Evolutionary conservation across 495 filamentous ascomycete genomes (phyloP).

Genomic region (Oidiodendron maius): DNA sequence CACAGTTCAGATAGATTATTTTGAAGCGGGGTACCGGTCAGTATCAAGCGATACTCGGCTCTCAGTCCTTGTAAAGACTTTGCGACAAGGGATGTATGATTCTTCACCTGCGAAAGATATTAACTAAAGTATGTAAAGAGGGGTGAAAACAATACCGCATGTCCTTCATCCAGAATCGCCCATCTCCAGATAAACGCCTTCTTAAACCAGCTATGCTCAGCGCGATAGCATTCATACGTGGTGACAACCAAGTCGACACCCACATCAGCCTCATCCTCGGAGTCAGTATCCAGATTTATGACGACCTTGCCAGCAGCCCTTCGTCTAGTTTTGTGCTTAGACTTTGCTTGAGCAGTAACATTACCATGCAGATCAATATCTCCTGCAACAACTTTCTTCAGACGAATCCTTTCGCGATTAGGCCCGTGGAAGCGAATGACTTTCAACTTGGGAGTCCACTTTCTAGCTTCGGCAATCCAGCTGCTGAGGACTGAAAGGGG

Average conservation of each 20-base stretch:
- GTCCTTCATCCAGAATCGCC: slow-evolving; percentile 85
- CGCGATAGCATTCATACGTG: slow-evolving; percentile 54
- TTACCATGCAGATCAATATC: slow-evolving; percentile 35
- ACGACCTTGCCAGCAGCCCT: slow-evolving; percentile 27
- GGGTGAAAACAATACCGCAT: slow-evolving; percentile 33
- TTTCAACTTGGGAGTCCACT: slow-evolving; percentile 54
- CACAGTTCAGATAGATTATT: slow-evolving; percentile 60
- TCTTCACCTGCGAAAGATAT: slow-evolving; percentile 28
- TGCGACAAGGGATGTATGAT: slow-evolving; percentile 44
- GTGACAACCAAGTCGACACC: slow-evolving; percentile 50
- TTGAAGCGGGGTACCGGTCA: slow-evolving; percentile 62
- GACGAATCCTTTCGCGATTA: slow-evolving; percentile 35
- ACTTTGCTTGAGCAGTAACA: slow-evolving; percentile 24
- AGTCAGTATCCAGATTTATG: slow-evolving; percentile 29
- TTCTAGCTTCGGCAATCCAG: slow-evolving; percentile 60
- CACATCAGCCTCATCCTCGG: slow-evolving; percentile 25
- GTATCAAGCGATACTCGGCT: slow-evolving; percentile 53
- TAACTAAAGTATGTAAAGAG: neutral
- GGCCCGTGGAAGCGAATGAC: slow-evolving; percentile 52
- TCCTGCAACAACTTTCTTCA: slow-evolving; percentile 43
- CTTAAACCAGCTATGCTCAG: slow-evolving; percentile 54
- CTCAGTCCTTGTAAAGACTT: slow-evolving; percentile 42
- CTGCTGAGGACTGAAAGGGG: slow-evolving; percentile 89
- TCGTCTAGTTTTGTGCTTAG: slow-evolving; percentile 17
- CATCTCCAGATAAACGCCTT: slow-evolving; percentile 68